Base-by-base conservation (phyloP, 768 basidiomycete genomes). In the Pleurotus tuber-regium region DNA sequence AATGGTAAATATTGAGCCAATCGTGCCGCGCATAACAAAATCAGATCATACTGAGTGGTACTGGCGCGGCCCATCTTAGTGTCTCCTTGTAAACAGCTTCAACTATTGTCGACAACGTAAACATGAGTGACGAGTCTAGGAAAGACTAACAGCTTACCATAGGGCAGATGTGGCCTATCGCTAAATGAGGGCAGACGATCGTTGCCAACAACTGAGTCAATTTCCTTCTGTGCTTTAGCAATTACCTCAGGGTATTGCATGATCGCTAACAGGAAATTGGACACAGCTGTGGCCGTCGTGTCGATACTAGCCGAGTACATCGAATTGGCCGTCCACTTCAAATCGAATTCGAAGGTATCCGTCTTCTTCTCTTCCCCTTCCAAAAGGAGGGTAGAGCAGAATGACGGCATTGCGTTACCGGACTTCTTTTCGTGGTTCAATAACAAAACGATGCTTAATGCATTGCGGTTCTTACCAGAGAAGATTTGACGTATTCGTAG, bases 271-370 rank as follows among this genome's bases (percentile, higher is more conserved):
- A 90, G 61, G 65, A 89, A 85, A 36, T 84, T 79, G 25, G 71
- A 70, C 29, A 83, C 66, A 14, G 76, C 62, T 2, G 84, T 79
- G 43, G 85, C 69, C 1, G 77, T 86, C 85, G 68, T 9, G 77
- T 81, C 3, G 73, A 73, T 21, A 70, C 70, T 44, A 75, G 76
- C 8, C 73, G 77, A 2, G 71, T 86, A 89, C 84, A 90, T 88
- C 25, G 87, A 89, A 63, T 89, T 89, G n/a, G 89, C 88, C 1
- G 85, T 82, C 86, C 87, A 87, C 53, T 86, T 84, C 40, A 89
- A 70, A 57, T 90, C 87, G 54, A 82, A 82, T 58, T 87, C 84
- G 39, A 57, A 36, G 51, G 40, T 50, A 28, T 72, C 64, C 26
- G 63, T 66, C 31, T 65, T 52, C 42, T 69, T 70, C 55, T 67